Base-by-base conservation (phyloP, 371 early-diverging fungal species). In the Mucor racemosus region DNA sequence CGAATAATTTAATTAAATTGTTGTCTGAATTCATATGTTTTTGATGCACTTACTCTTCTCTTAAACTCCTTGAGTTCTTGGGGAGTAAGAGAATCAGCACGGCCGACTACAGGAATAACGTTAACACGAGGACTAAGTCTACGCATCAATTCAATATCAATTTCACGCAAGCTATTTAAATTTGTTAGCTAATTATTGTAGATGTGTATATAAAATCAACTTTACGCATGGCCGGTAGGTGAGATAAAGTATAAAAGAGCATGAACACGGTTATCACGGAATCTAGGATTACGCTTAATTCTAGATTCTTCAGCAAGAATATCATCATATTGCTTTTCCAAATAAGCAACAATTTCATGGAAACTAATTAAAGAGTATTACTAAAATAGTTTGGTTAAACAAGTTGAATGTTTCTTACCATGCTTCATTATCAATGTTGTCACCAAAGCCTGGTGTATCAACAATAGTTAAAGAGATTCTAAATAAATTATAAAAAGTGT, bases 401-500 rank as follows among this genome's bases (percentile, higher is more conserved):
- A 21, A 17, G 34, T 15, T 26, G 41, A 9, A 38, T 11, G 1
- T 7, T 4, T 44, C 64, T 69, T 84, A 87, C 90, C 91, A 86
- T 76, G 84, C 79, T 65, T 92, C 91, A 78, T 93, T 93, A 75
- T 93, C 92, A 68, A 93, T 91, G 71, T 90, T 91, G 79, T 98
- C 97, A 61, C 98, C 99, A 84, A 97, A 98, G 2, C 99, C 99
- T 40, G 99, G 99, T 46, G 99, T 98, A 80, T 99, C 99, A 44
- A 98, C 92, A 65, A 96, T 89, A 3, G 93, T 95, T 56, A 96
- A 82, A 40, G 91, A 87, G 61, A 90, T 87, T 72, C 84, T 79
- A 58, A 40, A 62, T 13, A 50, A 60, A 35, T 33, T 7, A 33
- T 40, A 31, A 44, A 44, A 42, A 61, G 57, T 13, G 40, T 62